Conservation (phyloP, 495 filamentous ascomycete genomes). For the Paragyromitra xinjiangensis region DNA sequence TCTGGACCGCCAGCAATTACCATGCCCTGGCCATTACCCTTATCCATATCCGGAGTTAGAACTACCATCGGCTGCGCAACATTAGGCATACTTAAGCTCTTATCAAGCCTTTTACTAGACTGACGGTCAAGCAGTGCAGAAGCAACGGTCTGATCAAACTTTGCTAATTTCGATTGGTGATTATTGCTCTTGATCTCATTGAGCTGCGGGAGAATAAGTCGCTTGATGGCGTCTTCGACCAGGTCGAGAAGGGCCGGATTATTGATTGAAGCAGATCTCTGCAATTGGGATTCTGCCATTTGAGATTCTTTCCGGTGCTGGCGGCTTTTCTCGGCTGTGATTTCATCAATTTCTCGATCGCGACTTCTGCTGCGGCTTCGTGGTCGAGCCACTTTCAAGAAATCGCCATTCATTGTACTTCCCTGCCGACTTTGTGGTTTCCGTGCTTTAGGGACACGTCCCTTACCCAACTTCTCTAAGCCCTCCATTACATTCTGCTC, state of each 20-base stretch:
- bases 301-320: slow-evolving; percentile 54
- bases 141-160: slow-evolving; percentile 63
- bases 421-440: slow-evolving; percentile 63
- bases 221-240: slow-evolving; percentile 93
- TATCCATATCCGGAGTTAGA: slow-evolving; percentile 68
- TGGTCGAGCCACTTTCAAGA: slow-evolving; percentile 51
- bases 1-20: slow-evolving; percentile 62
- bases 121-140: slow-evolving; percentile 61
- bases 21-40: slow-evolving; percentile 63
- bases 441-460: slow-evolving; percentile 58
- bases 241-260: slow-evolving; percentile 95
- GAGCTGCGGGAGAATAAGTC: slow-evolving; percentile 89
- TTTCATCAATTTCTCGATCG: slow-evolving; percentile 67
- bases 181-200: slow-evolving; percentile 90
- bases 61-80: slow-evolving; percentile 72
- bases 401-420: slow-evolving; percentile 54
- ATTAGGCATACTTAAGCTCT: slow-evolving; percentile 75
- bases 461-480: slow-evolving; percentile 56
- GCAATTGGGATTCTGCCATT: slow-evolving; percentile 49
- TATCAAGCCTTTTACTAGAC: slow-evolving; percentile 63
- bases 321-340: slow-evolving; percentile 53
- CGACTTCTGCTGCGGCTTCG: slow-evolving; percentile 70
- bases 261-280: slow-evolving; percentile 72
- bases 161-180: slow-evolving; percentile 69
- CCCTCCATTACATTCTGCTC: slow-evolving; percentile 68